These are phyloP conservation scores for Lotmaria passim DNA, from an alignment of 208 protist genomes.

Conservation along the genomic window DNA sequence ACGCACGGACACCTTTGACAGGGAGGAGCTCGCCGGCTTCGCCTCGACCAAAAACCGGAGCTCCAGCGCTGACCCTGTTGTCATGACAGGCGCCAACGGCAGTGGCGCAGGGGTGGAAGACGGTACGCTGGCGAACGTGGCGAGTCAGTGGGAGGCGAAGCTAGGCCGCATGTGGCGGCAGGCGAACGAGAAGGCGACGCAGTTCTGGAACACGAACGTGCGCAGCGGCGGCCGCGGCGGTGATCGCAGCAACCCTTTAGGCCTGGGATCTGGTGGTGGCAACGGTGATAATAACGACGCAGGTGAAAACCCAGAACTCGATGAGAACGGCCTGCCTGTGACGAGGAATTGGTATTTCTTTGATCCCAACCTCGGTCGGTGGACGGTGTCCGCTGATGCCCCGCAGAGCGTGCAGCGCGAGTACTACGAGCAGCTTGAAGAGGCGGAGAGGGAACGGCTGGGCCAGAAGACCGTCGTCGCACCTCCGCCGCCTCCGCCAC, in stretches of 20 bases:
- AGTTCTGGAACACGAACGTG: slow-evolving; percentile 35
- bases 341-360: slow-evolving; percentile 89
- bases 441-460: slow-evolving; percentile 62
- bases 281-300: slow-evolving; percentile 11
- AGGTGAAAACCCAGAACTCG: slow-evolving; percentile 60
- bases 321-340: slow-evolving; percentile 83
- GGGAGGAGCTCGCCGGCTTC: slow-evolving; percentile 30
- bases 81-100: not conserved
- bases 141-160: slow-evolving; percentile 31
- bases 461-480: slow-evolving; percentile 48
- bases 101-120: not conserved
- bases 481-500: slow-evolving; percentile 20
- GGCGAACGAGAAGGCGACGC: slow-evolving; percentile 38
- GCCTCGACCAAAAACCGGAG: slow-evolving; percentile 26
- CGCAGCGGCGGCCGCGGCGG: slow-evolving; percentile 7
- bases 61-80: slow-evolving; percentile 22
- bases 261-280: slow-evolving; percentile 13
- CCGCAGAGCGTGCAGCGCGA: slow-evolving; percentile 71
- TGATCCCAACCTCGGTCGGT: slow-evolving; percentile 68
- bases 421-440: slow-evolving; percentile 59
- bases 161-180: slow-evolving; percentile 29
- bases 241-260: slow-evolving; percentile 24
- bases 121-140: slow-evolving; percentile 13
- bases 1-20: slow-evolving; percentile 1
- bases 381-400: slow-evolving; percentile 75